phyloP scores from a whole-genome alignment of 2,329 filamentous ascomycete genomes.

The Coniella vitis region DNA sequence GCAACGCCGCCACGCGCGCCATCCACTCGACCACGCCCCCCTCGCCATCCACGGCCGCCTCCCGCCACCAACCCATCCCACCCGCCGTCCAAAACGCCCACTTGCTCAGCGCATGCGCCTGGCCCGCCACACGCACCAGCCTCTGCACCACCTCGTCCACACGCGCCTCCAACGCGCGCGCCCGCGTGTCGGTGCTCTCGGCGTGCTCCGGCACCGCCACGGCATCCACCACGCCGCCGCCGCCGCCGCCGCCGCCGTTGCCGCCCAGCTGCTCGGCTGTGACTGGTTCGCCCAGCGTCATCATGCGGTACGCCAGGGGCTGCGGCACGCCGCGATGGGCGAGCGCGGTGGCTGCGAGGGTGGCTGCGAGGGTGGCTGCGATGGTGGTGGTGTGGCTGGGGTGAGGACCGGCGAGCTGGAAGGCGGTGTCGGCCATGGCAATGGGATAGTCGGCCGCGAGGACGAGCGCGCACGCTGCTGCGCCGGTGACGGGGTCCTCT shows the following conservation, averaged over 20 bases:
- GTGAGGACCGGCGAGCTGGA: conserved; percentile 23
- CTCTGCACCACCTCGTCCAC: conserved; percentile 21
- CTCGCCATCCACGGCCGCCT: conserved; percentile 20
- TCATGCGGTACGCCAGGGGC: conserved; percentile 23
- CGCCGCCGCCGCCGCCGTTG: no score
- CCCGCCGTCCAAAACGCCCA: conserved; percentile 30
- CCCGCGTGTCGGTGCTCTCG: conserved; percentile 15
- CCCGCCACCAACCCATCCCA: conserved; percentile 12
- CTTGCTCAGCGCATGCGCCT: conserved; percentile 28
- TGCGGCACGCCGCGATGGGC: conserved; percentile 22
- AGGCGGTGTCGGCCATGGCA: conserved; percentile 15
- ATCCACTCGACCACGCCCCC: conserved; percentile 24
- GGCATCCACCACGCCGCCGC: conserved; percentile 24
- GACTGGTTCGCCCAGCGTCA: conserved; percentile 24
- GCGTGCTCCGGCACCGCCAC: conserved; percentile 15
- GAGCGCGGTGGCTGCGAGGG: no score
- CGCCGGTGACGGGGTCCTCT: conserved; percentile 26
- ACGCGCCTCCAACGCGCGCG: conserved; percentile 19
- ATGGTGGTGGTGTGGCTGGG: conserved; percentile 28
- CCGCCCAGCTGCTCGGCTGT: conserved; percentile 19
- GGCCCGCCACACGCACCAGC: conserved; percentile 20
- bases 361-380: no score
- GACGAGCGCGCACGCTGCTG: conserved; percentile 28
- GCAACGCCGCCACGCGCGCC: conserved; percentile 23
- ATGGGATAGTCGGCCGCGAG: conserved; percentile 24